Conservation (phyloP, 2,329 filamentous ascomycete genomes). For the Scortechinia acanthostroma region DNA sequence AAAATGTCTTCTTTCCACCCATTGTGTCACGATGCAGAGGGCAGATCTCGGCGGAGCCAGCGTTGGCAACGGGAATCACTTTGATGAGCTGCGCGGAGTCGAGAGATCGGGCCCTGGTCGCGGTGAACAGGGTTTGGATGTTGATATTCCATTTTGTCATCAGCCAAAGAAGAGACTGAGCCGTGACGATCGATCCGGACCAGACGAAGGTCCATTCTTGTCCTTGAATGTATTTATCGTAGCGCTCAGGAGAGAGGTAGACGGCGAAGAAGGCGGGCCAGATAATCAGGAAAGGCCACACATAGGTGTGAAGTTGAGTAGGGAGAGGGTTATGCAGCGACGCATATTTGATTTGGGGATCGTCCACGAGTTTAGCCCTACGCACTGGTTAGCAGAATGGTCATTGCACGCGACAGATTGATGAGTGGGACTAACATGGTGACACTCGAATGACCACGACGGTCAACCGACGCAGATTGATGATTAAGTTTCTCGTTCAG, state of each 20-base stretch:
- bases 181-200: constrained; percentile 77
- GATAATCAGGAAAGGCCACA: constrained; percentile 85
- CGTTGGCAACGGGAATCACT: constrained; percentile 82
- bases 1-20: constrained; percentile 68
- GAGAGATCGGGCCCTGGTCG: constrained; percentile 62
- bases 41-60: constrained; percentile 83
- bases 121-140: constrained; percentile 74
- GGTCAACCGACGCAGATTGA: background rate
- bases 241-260: constrained; percentile 76
- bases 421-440: background rate
- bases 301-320: constrained; percentile 73
- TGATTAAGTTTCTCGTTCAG: too few relatives aligned
- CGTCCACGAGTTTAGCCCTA: constrained; percentile 76
- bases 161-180: constrained; percentile 85
- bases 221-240: constrained; percentile 85
- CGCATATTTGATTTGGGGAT: constrained; percentile 79
- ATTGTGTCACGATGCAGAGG: constrained; percentile 69
- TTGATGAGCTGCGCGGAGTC: constrained; percentile 81
- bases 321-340: constrained; percentile 83
- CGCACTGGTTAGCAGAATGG: background rate
- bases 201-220: constrained; percentile 98
- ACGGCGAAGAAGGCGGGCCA: constrained; percentile 89
- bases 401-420: background rate
- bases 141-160: constrained; percentile 97
- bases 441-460: constrained; percentile 1